Percentiles rank a stretch among this genome's conserved stretches.
Evolutionary conservation across 164 flowering plant species (phyloP).

Genomic region (Magnolia officinalis): DNA sequence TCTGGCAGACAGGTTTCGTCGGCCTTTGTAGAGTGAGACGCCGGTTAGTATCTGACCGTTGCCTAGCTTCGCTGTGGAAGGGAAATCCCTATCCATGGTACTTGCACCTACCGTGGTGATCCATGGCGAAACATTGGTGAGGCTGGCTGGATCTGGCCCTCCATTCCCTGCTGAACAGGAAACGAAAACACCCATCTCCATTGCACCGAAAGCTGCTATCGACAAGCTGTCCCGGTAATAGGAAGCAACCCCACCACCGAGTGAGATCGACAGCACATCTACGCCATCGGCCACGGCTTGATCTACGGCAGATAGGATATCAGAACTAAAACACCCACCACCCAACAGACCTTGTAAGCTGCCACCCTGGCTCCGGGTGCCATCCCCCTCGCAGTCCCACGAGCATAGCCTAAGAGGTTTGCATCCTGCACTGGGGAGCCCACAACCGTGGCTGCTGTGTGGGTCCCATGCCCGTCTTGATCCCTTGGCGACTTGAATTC

Average conservation of each 20-base stretch:
- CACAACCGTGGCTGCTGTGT: constrained; percentile 83
- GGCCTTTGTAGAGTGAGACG: constrained; percentile 72
- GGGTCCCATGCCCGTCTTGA: constrained; percentile 93
- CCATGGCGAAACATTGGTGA: constrained; percentile 87
- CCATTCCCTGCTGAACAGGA: constrained; percentile 92
- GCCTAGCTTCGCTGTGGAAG: constrained; percentile 56
- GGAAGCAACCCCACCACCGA: constrained; percentile 69
- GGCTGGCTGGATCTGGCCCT: constrained; percentile 69
- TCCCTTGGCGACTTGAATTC: constrained; percentile 83
- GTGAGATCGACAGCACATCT: constrained; percentile 64
- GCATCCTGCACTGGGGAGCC: constrained; percentile 69
- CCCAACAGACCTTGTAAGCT: constrained; percentile 83
- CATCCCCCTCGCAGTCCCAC: constrained; percentile 85
- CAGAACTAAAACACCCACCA: constrained; percentile 86
- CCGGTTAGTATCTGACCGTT: constrained; percentile 39
- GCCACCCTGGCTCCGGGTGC: constrained; percentile 70
- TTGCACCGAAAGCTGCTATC: constrained; percentile 76
- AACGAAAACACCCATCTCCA: constrained; percentile 85
- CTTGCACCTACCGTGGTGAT: constrained; percentile 87
- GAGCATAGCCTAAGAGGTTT: constrained; percentile 69
- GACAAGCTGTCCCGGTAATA: constrained; percentile 61
- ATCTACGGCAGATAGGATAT: constrained; percentile 78
- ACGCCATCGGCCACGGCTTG: constrained; percentile 88
- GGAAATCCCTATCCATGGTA: constrained; percentile 87
- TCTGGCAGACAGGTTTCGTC: constrained; percentile 26